These are phyloP conservation scores for Alternaria sp. DNA, from an alignment of 2,329 filamentous ascomycete genomes.

Conservation along the genomic window DNA sequence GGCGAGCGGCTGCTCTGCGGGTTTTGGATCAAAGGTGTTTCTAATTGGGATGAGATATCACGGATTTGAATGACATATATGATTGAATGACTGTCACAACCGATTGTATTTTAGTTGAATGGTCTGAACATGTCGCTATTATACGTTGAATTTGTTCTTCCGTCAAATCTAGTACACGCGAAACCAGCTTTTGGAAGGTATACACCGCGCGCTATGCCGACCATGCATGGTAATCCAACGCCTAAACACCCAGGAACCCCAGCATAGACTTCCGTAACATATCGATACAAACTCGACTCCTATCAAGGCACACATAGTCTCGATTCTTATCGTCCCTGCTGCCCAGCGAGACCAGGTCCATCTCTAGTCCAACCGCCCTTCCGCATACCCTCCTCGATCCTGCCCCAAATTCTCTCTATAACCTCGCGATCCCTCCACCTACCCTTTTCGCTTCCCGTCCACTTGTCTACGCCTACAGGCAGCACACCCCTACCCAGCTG, in stretches of 20 bases:
- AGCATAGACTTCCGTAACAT: neutral
- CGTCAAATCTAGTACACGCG: neutral
- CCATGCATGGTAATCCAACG: slow-evolving; percentile 15
- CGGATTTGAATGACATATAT: slow-evolving; percentile 4
- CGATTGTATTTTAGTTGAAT: neutral
- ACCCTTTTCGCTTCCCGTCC: slow-evolving; percentile 63
- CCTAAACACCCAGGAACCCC: slow-evolving; percentile 19
- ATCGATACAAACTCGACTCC: slow-evolving; percentile 16
- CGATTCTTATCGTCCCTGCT: slow-evolving; percentile 23
- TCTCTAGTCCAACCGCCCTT: slow-evolving; percentile 83
- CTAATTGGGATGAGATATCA: slow-evolving; percentile 7
- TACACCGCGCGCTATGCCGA: neutral
- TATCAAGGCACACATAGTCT: neutral
- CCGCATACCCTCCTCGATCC: slow-evolving; percentile 88
- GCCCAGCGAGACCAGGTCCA: slow-evolving; percentile 60
- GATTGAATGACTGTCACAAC: neutral
- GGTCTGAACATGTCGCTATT: neutral
- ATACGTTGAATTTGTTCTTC: neutral
- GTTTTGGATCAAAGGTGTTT: neutral
- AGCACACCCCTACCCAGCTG: slow-evolving; percentile 88
- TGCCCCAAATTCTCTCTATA: slow-evolving; percentile 90
- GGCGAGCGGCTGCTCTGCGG: slow-evolving; percentile 10
- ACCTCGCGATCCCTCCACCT: slow-evolving; percentile 91
- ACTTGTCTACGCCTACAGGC: slow-evolving; percentile 84
- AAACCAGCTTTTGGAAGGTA: slow-evolving; percentile 14